Evolutionary conservation across 768 basidiomycete species (phyloP).

Genomic region (Psilocybe tampanensis): DNA sequence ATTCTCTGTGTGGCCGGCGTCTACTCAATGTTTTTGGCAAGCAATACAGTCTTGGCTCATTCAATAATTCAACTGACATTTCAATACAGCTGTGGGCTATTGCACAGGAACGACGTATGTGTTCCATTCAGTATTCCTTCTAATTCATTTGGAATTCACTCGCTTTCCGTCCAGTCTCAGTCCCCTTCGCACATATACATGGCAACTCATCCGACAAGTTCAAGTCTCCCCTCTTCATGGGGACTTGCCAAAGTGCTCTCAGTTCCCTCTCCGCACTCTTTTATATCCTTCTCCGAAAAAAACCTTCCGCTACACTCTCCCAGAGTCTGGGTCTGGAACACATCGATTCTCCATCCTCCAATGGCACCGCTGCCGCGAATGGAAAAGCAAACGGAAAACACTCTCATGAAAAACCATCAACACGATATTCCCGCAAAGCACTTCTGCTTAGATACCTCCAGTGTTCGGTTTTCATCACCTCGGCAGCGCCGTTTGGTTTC

Average conservation of each 20-base stretch:
- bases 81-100: slow-evolving; percentile 80
- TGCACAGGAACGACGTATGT: slow-evolving; percentile 89
- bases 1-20: slow-evolving; percentile 82
- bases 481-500: slow-evolving; percentile 95
- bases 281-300: slow-evolving; percentile 71
- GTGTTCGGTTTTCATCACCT: slow-evolving; percentile 85
- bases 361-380: slow-evolving; percentile 35
- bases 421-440: slow-evolving; percentile 40
- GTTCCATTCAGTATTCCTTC: background rate
- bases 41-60: slow-evolving; percentile 9
- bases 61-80: background rate
- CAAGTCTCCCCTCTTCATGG: slow-evolving; percentile 83
- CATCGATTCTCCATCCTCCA: slow-evolving; percentile 27
- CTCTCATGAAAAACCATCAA: slow-evolving; percentile 33
- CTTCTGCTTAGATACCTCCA: slow-evolving; percentile 81
- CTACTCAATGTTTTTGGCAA: slow-evolving; percentile 89
- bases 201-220: slow-evolving; percentile 70
- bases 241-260: slow-evolving; percentile 81
- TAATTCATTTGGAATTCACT: slow-evolving; percentile 1
- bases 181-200: slow-evolving; percentile 76
- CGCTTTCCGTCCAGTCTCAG: slow-evolving; percentile 58
- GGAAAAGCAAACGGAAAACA: slow-evolving; percentile 18
- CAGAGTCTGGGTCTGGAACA: slow-evolving; percentile 65
- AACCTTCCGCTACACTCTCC: slow-evolving; percentile 50
- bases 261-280: slow-evolving; percentile 76